phyloP scores from a whole-genome alignment of 495 filamentous ascomycete genomes.

The Collariella sp. region DNA sequence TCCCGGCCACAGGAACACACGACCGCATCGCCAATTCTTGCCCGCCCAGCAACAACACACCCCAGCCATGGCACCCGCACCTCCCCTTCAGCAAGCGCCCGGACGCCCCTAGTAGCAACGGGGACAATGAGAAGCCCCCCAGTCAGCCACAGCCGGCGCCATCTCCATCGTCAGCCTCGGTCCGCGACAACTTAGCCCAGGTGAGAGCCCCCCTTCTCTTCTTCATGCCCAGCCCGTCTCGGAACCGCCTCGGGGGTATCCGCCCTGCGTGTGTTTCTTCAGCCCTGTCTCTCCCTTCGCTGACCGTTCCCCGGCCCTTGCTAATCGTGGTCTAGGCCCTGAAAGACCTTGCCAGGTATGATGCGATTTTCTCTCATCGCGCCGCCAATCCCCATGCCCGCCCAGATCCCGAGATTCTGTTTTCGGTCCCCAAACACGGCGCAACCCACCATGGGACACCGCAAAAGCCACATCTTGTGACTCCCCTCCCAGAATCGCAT shows the following conservation, averaged over 20 bases:
- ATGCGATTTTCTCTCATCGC: constrained; percentile 14
- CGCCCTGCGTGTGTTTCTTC: not conserved
- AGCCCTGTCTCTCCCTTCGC: constrained; percentile 10
- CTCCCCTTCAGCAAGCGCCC: not conserved
- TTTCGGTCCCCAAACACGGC: not conserved
- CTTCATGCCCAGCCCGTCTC: not conserved
- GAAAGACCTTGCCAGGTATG: constrained; percentile 42
- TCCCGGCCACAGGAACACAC: not conserved
- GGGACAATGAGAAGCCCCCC: not conserved
- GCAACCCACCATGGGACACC: not conserved
- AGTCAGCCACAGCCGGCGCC: not conserved
- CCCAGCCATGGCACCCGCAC: not conserved
- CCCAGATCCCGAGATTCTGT: constrained; percentile 2
- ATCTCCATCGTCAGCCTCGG: constrained; percentile 8
- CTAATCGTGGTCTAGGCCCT: constrained; percentile 33
- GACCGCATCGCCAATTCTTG: too few species aligned
- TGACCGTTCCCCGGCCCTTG: constrained; percentile 13
- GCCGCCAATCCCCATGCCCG: constrained; percentile 6
- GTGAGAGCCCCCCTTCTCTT: constrained; percentile 7
- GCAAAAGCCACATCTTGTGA: not conserved
- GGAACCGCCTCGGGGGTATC: not conserved
- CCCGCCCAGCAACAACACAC: not conserved
- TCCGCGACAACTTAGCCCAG: constrained; percentile 17
- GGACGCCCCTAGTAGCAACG: not conserved
- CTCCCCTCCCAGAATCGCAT: not conserved